Conservation (phyloP, 75 land plant genomes). For the Cunninghamia lanceolata region DNA sequence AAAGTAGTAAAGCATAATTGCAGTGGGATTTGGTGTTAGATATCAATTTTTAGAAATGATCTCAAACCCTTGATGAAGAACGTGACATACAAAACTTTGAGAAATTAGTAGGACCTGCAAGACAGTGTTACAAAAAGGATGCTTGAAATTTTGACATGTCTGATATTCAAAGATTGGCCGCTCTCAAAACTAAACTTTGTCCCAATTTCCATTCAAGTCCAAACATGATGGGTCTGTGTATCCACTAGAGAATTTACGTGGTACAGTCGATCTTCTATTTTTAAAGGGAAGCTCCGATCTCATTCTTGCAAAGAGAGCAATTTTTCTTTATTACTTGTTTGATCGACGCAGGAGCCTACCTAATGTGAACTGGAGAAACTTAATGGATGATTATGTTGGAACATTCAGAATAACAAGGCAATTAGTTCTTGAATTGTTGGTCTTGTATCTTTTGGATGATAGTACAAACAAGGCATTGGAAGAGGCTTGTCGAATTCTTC, state of each 20-base stretch:
- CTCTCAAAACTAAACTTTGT: no score
- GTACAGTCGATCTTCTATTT: conserved; percentile 82
- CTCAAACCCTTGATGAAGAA: no score
- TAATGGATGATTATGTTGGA: conserved; percentile 80
- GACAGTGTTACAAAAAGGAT: no score
- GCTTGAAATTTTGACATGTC: no score
- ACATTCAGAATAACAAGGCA: conserved; percentile 67
- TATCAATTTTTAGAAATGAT: no score
- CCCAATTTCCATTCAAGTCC: conserved; percentile 14
- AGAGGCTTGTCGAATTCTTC: conserved; percentile 81
- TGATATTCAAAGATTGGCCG: no score
- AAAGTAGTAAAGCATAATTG: no score
- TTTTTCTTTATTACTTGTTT: conserved; percentile 86
- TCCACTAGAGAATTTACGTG: conserved; percentile 79
- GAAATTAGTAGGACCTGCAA: no score
- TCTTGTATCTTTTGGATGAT: conserved; percentile 91
- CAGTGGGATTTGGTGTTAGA: no score
- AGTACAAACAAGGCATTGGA: conserved; percentile 65
- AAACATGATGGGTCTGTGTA: conserved; percentile 43
- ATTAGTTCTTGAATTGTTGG: conserved; percentile 70
- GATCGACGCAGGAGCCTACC: conserved; percentile 83
- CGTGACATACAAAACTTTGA: no score
- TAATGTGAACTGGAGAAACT: conserved; percentile 56
- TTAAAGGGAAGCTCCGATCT: conserved; percentile 77
- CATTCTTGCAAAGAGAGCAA: conserved; percentile 89